Base-by-base conservation (phyloP, 768 basidiomycete species). In the Leccinum incarnatum region DNA sequence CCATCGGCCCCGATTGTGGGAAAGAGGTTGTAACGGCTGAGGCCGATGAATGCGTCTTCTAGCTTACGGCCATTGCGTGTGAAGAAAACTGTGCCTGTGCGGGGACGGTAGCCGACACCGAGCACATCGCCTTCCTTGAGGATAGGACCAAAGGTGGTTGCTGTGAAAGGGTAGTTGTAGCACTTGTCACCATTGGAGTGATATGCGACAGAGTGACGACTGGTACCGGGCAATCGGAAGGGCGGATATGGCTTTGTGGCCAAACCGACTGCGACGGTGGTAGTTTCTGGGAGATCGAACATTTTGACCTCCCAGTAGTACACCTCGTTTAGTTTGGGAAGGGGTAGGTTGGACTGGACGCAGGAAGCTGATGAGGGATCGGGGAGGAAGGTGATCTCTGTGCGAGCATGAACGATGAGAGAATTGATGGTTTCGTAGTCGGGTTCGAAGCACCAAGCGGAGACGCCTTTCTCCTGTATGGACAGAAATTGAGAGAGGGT, bases 301-400 rank as follows among this genome's bases (percentile, higher is more conserved):
- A 98, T 92, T 78, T 99, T 99, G 61, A 94, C 91, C 72, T 99
- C 97, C 92, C 93, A 99, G 72, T 99, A 99, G 72, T 99, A 99
- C 12, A 98, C 95, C 72, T 98, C 97, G 76, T 99, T 99, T 52
- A 98, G 80, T 70, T 98, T 98, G 12, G 97, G 97, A 3, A 99
- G 78, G 2, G 97, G 97, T 10, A 99, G 80, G 72, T 98, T 99
- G 52, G 94, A 96, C 77, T 98, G 93, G 10, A 99, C 97, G 59
- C 85, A 93, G 12, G 96, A 95, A 2, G 93, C 89, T 19, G 94
- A 93, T 30, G 92, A 89, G 23, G 97, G 95, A 69, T 95, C 90
- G n/a, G 92, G 88, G 60, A 99, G 88, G 76, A 99, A 99, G 6
- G 95, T 97, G 66, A 99, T 90, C 76, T 99, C 97, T 0, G 97